Base-by-base conservation (phyloP, 2,329 filamentous ascomycete genomes). In the Phoma sp. region DNA sequence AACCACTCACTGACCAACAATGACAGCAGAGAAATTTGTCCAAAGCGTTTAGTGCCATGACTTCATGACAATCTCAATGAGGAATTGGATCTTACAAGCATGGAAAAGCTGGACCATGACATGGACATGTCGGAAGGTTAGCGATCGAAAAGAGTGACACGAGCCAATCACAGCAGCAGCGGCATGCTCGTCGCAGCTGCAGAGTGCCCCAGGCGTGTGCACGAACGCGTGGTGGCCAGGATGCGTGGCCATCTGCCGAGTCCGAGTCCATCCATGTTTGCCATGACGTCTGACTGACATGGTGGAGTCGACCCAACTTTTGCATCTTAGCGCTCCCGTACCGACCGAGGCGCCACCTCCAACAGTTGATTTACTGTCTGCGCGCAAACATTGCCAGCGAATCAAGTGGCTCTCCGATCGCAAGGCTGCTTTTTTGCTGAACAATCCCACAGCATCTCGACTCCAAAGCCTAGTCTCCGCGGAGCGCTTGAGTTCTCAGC, bases 201-300 rank as follows among this genome's bases (percentile, higher is more conserved):
- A 51, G 52, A 43, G 38, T 31, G 36, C 9, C 41, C 47, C 58
- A 19, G 40, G 43, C 38, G 51, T 45, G 48, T 56, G 57, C 57
- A 58, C 53, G 40, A 63, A 66, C 49, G 63, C 63, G 60, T 66
- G 53, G 58, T 50, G 24, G 32, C 55, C 54, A 54, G 61, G 50
- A 41, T 50, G 35, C 32, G 24, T 40, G 33, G 37, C 43, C 44
- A 62, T 60, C 51, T 61, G 59, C 64, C 63, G 62, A 21, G 37
- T 24, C 22, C 2, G 22, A 4, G 22, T 52, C 39, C 32, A 47
- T 52, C 39, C 32, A 47, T 58, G 44, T 69, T 50, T 55, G 46
- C 45, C 37, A 45, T 73, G 71, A 74, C 71, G 71, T 68, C 59
- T 61, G 48, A 56, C 69, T 74, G 71, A 74, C 69, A 70, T 65